Base-by-base conservation (phyloP, 1,284 basidiomycete species). In the Afroboletus lepidellus region DNA sequence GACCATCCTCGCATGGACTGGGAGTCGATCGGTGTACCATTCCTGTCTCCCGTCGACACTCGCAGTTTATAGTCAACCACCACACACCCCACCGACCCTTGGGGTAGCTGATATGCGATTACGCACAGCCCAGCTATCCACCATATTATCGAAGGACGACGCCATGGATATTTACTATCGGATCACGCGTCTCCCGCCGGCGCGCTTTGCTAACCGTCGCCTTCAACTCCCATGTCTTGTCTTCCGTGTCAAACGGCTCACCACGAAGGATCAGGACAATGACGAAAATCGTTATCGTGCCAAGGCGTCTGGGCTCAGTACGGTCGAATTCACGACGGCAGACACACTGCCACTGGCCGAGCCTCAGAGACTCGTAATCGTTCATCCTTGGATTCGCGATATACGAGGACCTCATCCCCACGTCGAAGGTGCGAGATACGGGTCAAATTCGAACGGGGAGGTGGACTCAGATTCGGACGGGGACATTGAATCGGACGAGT, bases 31-130 rank as follows among this genome's bases (percentile, higher is more conserved):
- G 11, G n/a, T 27, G 16, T 53, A 48, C 24, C 12, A 53, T 9
- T 37, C 29, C 11, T 53, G 46, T 38, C 41, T 52, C 8, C 51
- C 51, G 8, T 20, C 41, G 1, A 20, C 41, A 15, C 46, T 53
- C 23, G n/a, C 13, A 5, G 51, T 34, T 5, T 53, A 53, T 3
- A 33, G 23, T n/a, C n/a, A 16, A 5, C 13, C 5, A 3, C 38
- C 38, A 11, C 8, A 25, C 27, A 20, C 21, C 3, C 24, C 15
- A 13, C 33, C 29, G n/a, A 33, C 41, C 41, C 8, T 32, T 6
- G 34, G 30, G 5, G n/a, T n/a, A 2, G 9, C 1, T 5, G 27
- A 41, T 2, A 33, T 46, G 29, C 27, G 18, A 18, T 20, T n/a
- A 6, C 27, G 27, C 16, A 13, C 3, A 8, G 16, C 18, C n/a